Base-by-base conservation (phyloP, 257 asterid genomes). In the Henckelia pumila region DNA sequence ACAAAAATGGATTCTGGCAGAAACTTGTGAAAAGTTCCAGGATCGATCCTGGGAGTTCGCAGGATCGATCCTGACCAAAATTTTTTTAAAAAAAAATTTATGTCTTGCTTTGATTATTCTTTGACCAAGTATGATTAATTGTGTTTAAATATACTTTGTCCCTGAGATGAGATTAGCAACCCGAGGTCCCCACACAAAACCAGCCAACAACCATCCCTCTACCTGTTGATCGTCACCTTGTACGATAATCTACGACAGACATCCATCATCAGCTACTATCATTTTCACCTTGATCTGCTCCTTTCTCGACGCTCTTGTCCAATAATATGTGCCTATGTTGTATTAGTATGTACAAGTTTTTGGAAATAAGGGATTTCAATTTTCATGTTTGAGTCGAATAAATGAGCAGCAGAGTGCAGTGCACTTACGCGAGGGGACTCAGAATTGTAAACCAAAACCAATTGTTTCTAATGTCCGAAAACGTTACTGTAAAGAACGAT, bases 141-240 rank as follows among this genome's bases (percentile, higher is more conserved):
- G n/a, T n/a, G n/a, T n/a, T n/a, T n/a, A n/a, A n/a, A n/a, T n/a
- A n/a, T n/a, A n/a, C n/a, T n/a, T n/a, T n/a, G n/a, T n/a, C n/a
- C n/a, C n/a, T n/a, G n/a, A n/a, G n/a, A n/a, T n/a, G n/a, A n/a
- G n/a, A n/a, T n/a, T n/a, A n/a, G n/a, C n/a, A n/a, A n/a, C n/a
- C n/a, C n/a, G n/a, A n/a, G n/a, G n/a, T n/a, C n/a, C n/a, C n/a
- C n/a, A n/a, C n/a, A n/a, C n/a, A n/a, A n/a, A n/a, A n/a, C n/a
- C n/a, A n/a, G n/a, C n/a, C n/a, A n/a, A n/a, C n/a, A n/a, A n/a
- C n/a, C n/a, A n/a, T n/a, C n/a, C 83, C 82, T 90, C 97, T 16
- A 93, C 88, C 67, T 90, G 95, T 71, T 82, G 88, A 62, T 93
- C 98, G 61, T 93, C 96, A 1, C 98, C 97, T 78, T 88, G 96